Evolutionary conservation across 164 flowering plant genomes (phyloP).

Genomic region (Platanus orientalis): DNA sequence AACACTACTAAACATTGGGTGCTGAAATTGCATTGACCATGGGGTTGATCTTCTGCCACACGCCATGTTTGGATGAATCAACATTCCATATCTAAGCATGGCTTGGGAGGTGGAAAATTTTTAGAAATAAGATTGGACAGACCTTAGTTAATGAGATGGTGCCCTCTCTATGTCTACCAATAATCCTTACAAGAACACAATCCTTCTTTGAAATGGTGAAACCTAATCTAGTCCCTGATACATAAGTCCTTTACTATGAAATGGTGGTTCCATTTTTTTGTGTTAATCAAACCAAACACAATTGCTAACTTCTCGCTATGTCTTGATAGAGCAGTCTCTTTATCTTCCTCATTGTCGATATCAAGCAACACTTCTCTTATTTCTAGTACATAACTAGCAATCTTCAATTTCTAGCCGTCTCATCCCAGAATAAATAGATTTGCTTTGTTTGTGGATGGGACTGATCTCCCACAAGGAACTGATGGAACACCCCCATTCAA

Average conservation of each 20-base stretch:
- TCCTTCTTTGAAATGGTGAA: constrained; percentile 51
- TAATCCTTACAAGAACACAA: constrained; percentile 47
- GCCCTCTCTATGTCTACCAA: constrained; percentile 31
- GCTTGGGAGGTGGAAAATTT: not conserved
- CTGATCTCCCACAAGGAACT: constrained; percentile 50
- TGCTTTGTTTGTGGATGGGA: constrained; percentile 42
- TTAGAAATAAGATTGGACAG: not conserved
- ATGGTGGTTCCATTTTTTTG: constrained; percentile 36
- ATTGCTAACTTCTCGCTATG: constrained; percentile 56
- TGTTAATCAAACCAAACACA: constrained; percentile 45
- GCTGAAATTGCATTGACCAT: too few relatives aligned
- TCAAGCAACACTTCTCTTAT: constrained; percentile 41
- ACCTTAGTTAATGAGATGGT: not conserved
- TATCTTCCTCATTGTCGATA: constrained; percentile 46
- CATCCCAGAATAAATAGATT: constrained; percentile 41
- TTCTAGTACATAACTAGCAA: constrained; percentile 41
- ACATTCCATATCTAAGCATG: not conserved
- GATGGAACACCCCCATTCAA: constrained; percentile 38
- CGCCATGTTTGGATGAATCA: not conserved
- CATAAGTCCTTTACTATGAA: constrained; percentile 50
- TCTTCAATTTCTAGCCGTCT: constrained; percentile 31
- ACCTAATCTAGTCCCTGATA: constrained; percentile 43
- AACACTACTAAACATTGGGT: too few relatives aligned
- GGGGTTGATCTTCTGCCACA: not conserved
- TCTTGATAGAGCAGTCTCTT: constrained; percentile 35